Base-by-base conservation (phyloP, 306 rosid species). In the Hippophae gyantsensis region DNA sequence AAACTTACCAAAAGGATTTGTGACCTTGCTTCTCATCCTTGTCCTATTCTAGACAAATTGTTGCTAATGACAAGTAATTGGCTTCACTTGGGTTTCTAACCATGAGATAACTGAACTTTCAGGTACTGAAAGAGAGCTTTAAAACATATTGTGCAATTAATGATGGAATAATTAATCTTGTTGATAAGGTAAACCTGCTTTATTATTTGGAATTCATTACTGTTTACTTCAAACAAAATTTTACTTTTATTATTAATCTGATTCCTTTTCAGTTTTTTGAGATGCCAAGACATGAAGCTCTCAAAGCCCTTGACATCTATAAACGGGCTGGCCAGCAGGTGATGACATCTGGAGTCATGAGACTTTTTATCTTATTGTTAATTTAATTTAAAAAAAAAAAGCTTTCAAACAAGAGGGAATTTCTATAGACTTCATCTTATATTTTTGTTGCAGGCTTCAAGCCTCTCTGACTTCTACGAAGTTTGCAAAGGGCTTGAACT, bases 51-150 rank as follows among this genome's bases (percentile, higher is more conserved):
- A 57, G 1, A 51, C 44, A 23, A 44, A 18, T 18, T 23, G 9
- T 13, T 25, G 3, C 53, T 60, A 60, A 51, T 50, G 53, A 54
- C 14, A 46, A 11, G 26, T 6, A 42, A 9, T 1, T 32, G 44
- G 44, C 41, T 38, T 26, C 50, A 10, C 56, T 42, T 42, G 56
- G 2, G 62, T 67, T 26, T 18, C 61, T 74, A 56, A 60, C 52
- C 58, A 50, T 48, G 52, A 73, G 32, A 60, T 56, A 13, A 72
- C 63, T 48, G 46, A 65, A 26, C 48, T 83, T 80, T 67, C 80
- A 93, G 99, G 99, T 93, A 52, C 81, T 89, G 74, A 93, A 93
- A 73, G 99, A 89, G 87, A 93, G 99, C 88, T 89, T 93, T 81
- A 93, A 93, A 75, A 77, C 82, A 57, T 85, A 79, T 67, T 85